phyloP scores from a whole-genome alignment of 2,329 filamentous ascomycete species.

The Aureobasidium zeae region DNA sequence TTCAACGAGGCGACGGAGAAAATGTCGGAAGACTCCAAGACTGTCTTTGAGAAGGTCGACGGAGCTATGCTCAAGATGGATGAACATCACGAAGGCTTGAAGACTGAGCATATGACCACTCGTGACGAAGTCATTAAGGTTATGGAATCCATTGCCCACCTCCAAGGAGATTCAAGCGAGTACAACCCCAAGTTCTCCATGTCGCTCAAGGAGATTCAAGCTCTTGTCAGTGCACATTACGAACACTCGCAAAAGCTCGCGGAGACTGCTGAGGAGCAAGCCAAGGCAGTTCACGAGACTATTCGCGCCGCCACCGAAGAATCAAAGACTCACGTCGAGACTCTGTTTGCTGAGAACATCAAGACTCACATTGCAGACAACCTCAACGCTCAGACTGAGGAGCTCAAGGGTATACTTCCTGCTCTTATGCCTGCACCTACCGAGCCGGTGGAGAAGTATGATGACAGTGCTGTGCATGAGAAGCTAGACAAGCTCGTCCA shows the following conservation, averaged over 20 bases:
- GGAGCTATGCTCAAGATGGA: conserved; percentile 67
- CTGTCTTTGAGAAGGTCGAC: conserved; percentile 73
- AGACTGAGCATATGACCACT: conserved; percentile 72
- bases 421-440: conserved; percentile 36
- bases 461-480: conserved; percentile 52
- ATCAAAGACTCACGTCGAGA: conserved; percentile 34
- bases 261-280: conserved; percentile 28
- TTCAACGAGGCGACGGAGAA: conserved; percentile 66
- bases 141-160: conserved; percentile 59
- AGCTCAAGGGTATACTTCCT: conserved; percentile 22
- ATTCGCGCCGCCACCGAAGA: conserved; percentile 36
- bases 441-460: conserved; percentile 50
- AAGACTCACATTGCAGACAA: conserved; percentile 17
- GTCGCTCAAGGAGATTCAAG: conserved; percentile 74
- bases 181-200: conserved; percentile 83
- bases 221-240: conserved; percentile 75
- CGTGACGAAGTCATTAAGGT: conserved; percentile 72
- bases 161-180: conserved; percentile 72
- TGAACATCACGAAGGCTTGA: conserved; percentile 62
- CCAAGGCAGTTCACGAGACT: conserved; percentile 36
- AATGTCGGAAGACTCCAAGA: conserved; percentile 78
- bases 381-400: conserved; percentile 14
- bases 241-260: conserved; percentile 65
- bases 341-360: conserved; percentile 25
- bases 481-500: conserved; percentile 42